Percentiles rank a stretch among this genome's conserved stretches.
These are phyloP conservation scores for Elsinoe arachidis DNA, from an alignment of 2,329 filamentous ascomycete genomes.

Conservation along the genomic window DNA sequence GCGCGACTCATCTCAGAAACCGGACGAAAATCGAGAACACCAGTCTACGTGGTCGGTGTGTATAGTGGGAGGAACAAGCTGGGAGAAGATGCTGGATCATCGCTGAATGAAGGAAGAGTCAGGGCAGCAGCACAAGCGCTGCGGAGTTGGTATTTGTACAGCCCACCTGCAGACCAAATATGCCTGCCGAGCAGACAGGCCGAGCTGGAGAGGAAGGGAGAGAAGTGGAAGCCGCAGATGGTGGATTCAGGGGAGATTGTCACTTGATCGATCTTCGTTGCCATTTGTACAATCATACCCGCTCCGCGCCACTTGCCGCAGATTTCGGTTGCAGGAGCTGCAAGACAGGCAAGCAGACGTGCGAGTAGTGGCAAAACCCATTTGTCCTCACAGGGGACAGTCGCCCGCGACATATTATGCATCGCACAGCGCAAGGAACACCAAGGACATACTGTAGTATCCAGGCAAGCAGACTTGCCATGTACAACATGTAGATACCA, in stretches of 20 bases:
- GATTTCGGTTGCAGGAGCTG: too few species aligned
- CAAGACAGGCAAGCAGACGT: too few species aligned
- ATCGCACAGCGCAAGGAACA: neutral
- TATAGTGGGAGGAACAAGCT: slow-evolving; percentile 87
- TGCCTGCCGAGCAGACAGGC: slow-evolving; percentile 42
- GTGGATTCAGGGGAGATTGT: slow-evolving; percentile 52
- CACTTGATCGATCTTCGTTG: slow-evolving; percentile 21
- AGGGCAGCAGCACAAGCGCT: slow-evolving; percentile 77
- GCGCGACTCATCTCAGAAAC: slow-evolving; percentile 87
- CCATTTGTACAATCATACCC: neutral
- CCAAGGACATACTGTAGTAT: neutral
- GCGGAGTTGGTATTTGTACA: slow-evolving; percentile 95
- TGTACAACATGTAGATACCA: slow-evolving; percentile 14
- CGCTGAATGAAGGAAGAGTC: slow-evolving; percentile 65
- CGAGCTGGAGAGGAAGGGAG: slow-evolving; percentile 24
- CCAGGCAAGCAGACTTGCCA: slow-evolving; percentile 1
- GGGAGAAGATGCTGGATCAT: slow-evolving; percentile 77
- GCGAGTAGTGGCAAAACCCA: too few species aligned
- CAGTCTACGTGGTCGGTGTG: slow-evolving; percentile 89
- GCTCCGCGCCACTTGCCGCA: neutral
- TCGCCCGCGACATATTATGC: too few species aligned
- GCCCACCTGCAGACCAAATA: slow-evolving; percentile 50
- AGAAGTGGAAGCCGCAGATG: slow-evolving; percentile 46
- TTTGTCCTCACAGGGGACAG: too few species aligned
- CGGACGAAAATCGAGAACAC: slow-evolving; percentile 71